Evolutionary conservation across 2,329 filamentous ascomycete species (phyloP), one percentile per base, ranked within the genome.

Genomic region (Aureobasidium subglaciale): DNA sequence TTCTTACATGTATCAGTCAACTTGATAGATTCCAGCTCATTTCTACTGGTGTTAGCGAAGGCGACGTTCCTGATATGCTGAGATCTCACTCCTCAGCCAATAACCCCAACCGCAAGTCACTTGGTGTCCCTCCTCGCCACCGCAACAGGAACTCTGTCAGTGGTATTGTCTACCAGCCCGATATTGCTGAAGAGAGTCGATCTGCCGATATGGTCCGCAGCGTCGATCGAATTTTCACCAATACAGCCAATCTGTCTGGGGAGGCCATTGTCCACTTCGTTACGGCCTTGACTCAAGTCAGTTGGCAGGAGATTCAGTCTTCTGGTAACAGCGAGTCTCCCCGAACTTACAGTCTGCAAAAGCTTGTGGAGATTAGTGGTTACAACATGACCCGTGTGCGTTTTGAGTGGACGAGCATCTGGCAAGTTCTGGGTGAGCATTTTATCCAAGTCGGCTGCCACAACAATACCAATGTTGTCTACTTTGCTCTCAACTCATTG

Each of bases 341-440:
- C 10, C 84, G 95, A 55, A 99, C 92, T 8, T 99, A 96, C 78
- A 96, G 91, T 73, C 75, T 99, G 59, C 93, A 99, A 68, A 99
- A 99, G 72, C 83, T 99, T 60, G 95, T 99, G 15, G 93, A 99
- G 71, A 97, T 99, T 71, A 95, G 90, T 70, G 96, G 96, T 71
- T 99, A 99, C 82, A 99, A 99, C 75, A 99, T 99, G 93, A 90
- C 89, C 58, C 85, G 93, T 77, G 92, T 99, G 32, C 87, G 93
- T 64, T 97, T 97, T 64, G 93, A 99, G 69, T 99, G 93, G 93
- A 95, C 88, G 11, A 92, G 87, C 64, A 96, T 99, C 58, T 99
- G 93, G 93, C 88, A 88, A 60, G 88, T 99, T 1, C 80, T 99
- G n/a, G 93, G 93, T 13, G 88, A 96, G 67, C 95, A 99, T 68